phyloP scores from a whole-genome alignment of 306 rosid species.

The Ormosia semicastrata region DNA sequence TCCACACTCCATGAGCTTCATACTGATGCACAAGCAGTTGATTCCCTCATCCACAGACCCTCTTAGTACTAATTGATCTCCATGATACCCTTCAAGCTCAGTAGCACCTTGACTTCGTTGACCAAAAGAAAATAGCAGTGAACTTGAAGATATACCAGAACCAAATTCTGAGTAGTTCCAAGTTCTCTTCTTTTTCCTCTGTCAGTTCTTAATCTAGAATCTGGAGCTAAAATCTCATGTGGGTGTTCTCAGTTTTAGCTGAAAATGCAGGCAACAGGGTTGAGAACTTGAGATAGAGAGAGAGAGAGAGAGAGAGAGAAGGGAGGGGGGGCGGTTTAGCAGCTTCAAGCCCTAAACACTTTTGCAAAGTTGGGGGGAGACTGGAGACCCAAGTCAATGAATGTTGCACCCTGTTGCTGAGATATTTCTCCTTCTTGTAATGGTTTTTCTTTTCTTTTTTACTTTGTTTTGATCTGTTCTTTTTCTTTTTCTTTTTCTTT shows the following conservation, averaged over 20 bases:
- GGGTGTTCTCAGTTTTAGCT: neutral
- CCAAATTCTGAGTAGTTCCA: neutral
- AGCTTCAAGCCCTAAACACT: neutral
- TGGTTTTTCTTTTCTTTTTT: neutral
- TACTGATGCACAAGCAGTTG: neutral
- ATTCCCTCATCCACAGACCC: neutral
- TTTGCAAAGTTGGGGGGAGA: neutral
- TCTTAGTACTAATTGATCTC: neutral
- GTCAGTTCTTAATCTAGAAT: neutral
- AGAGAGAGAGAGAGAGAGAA: no score
- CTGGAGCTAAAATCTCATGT: neutral
- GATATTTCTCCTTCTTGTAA: neutral
- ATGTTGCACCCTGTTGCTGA: neutral
- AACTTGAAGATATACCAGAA: neutral
- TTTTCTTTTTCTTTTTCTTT: no score
- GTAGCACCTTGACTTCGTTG: constrained; percentile 19
- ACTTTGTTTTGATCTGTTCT: neutral
- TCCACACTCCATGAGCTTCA: neutral
- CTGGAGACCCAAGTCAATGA: neutral
- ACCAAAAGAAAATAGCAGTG: neutral
- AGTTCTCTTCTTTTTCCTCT: neutral
- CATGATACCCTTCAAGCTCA: constrained; percentile 6
- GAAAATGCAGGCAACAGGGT: neutral
- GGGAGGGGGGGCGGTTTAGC: no score
- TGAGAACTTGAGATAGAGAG: neutral